Evolutionary conservation across 257 asterid genomes (phyloP).

Genomic region (Petunia axillaris): DNA sequence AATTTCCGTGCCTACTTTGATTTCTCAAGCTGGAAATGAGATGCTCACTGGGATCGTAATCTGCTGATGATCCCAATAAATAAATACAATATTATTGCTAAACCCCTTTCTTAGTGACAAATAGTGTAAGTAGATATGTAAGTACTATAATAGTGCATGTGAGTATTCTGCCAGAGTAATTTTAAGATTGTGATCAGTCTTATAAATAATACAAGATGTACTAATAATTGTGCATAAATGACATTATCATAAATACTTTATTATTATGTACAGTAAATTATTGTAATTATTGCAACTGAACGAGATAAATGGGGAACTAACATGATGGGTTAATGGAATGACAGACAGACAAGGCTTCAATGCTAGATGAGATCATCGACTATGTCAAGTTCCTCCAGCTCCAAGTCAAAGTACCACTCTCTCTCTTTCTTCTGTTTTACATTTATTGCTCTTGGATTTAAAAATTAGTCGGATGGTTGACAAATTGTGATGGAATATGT

Average conservation of each 20-base stretch:
- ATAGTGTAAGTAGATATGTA: too few relatives aligned
- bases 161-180: background rate
- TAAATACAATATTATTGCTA: too few relatives aligned
- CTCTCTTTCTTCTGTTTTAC: conserved; percentile 3
- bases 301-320: conserved; percentile 22
- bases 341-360: conserved; percentile 97
- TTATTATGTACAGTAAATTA: background rate
- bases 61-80: too few relatives aligned
- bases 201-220: too few relatives aligned
- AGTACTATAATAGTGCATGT: background rate
- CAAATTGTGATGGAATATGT: background rate
- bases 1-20: too few relatives aligned
- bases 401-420: conserved; percentile 86
- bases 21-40: too few relatives aligned
- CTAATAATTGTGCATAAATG: background rate
- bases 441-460: background rate
- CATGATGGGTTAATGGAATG: conserved; percentile 48
- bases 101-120: too few relatives aligned
- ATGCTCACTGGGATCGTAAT: too few relatives aligned
- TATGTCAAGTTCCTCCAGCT: conserved; percentile 96
- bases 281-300: conserved; percentile 13
- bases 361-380: conserved; percentile 97
- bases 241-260: background rate
- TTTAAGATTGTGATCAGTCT: background rate
- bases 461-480: conserved; percentile 3